These are phyloP conservation scores for Saccharomyces mikatae DNA, from an alignment of 805 yeast species.

Conservation along the genomic window DNA sequence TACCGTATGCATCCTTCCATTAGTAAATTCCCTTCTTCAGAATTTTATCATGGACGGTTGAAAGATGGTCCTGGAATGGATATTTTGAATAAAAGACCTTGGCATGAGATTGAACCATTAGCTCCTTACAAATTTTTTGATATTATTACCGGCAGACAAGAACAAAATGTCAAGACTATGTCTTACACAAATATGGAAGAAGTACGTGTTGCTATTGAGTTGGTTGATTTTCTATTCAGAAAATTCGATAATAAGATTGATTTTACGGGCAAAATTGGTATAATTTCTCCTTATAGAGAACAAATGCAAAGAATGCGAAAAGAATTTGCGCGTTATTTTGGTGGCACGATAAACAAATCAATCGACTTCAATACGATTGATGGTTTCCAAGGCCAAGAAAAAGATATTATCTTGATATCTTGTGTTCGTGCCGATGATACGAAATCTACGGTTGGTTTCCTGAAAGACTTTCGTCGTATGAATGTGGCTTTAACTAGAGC, in stretches of 20 bases:
- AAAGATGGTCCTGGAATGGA: conserved; percentile 75
- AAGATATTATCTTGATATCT: conserved; percentile 85
- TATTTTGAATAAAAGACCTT: conserved; percentile 49
- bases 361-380: conserved; percentile 92
- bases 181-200: conserved; percentile 69
- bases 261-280: conserved; percentile 71
- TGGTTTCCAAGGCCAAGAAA: conserved; percentile 97
- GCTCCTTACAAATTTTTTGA: conserved; percentile 78
- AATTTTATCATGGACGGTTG: conserved; percentile 68
- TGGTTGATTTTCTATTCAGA: conserved; percentile 46
- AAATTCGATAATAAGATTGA: conserved; percentile 38
- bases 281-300: conserved; percentile 91
- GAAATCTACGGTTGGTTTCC: conserved; percentile 65
- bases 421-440: conserved; percentile 82
- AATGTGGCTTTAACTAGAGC: conserved; percentile 96
- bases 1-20: conserved; percentile 97
- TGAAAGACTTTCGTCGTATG: conserved; percentile 89
- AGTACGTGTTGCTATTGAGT: conserved; percentile 62
- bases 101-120: conserved; percentile 59
- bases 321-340: conserved; percentile 52
- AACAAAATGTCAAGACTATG: conserved; percentile 52
- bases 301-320: conserved; percentile 58
- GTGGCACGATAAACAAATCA: conserved; percentile 50
- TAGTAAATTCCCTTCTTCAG: conserved; percentile 74
- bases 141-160: conserved; percentile 55